These are phyloP conservation scores for Aspergillus terreus DNA, from an alignment of 2,329 filamentous ascomycete genomes.

Conservation along the genomic window DNA sequence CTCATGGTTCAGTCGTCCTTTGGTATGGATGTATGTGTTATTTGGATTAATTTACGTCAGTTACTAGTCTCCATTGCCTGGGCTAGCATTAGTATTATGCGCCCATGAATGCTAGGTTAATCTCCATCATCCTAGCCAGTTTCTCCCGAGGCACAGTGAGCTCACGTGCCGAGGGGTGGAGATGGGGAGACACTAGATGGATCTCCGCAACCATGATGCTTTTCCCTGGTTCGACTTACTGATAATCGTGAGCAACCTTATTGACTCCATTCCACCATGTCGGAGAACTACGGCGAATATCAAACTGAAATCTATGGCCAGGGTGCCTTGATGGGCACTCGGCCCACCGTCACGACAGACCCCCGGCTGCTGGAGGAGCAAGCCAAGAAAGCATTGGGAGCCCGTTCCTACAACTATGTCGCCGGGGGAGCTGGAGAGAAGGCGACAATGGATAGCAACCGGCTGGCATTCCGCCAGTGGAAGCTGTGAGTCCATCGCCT, in stretches of 20 bases:
- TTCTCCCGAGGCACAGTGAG: neutral
- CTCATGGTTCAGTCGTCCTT: too few species aligned
- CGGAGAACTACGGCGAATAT: slow-evolving; percentile 43
- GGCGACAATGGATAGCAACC: slow-evolving; percentile 59
- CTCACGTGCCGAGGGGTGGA: neutral
- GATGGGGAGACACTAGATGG: neutral
- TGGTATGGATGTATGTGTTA: too few species aligned
- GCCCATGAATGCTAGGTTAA: too few species aligned
- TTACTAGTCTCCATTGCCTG: too few species aligned
- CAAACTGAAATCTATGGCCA: slow-evolving; percentile 50
- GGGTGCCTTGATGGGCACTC: slow-evolving; percentile 48
- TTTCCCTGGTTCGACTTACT: neutral
- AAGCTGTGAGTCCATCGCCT: slow-evolving; percentile 32
- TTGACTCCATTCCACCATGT: slow-evolving; percentile 19
- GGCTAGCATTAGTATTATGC: too few species aligned
- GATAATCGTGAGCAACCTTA: neutral
- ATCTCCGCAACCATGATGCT: neutral
- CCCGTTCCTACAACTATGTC: slow-evolving; percentile 57
- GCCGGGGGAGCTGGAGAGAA: slow-evolving; percentile 60
- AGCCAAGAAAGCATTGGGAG: slow-evolving; percentile 48
- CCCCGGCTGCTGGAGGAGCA: slow-evolving; percentile 55
- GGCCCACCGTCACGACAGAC: slow-evolving; percentile 57
- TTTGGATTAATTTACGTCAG: too few species aligned
- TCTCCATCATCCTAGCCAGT: too few species aligned
- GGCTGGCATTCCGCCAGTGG: slow-evolving; percentile 54